These are phyloP conservation scores for Coccomyxa subellipsoidea DNA, from an alignment of 163 green algal genomes.

Conservation along the genomic window DNA sequence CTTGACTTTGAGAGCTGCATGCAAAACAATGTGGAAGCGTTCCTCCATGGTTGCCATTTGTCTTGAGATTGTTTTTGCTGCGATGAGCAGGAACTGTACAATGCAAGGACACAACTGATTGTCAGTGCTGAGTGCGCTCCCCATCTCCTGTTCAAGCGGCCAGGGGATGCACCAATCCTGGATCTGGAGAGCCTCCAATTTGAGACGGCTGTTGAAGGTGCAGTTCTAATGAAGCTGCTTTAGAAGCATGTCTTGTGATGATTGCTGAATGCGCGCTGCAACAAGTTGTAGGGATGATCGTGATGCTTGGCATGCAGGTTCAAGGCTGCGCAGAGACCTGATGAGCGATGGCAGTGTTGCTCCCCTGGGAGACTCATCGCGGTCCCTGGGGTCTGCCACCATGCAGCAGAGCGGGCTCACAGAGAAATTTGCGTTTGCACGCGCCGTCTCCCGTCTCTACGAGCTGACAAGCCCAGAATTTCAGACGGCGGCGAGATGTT, in stretches of 20 bases:
- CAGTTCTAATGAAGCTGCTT: background rate
- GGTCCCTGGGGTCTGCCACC: background rate
- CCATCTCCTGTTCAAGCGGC: conserved; percentile 25
- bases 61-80: conserved; percentile 56
- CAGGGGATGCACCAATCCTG: background rate
- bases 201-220: background rate
- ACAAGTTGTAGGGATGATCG: background rate
- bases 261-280: background rate
- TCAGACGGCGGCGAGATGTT: no score
- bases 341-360: background rate
- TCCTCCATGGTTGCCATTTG: no score
- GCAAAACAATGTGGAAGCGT: no score
- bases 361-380: background rate
- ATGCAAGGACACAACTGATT: background rate
- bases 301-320: background rate
- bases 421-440: conserved; percentile 81
- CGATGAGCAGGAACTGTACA: conserved; percentile 65
- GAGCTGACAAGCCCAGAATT: conserved; percentile 74
- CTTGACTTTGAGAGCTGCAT: conserved; percentile 24
- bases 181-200: background rate
- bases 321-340: background rate
- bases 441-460: conserved; percentile 70
- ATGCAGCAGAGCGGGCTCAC: background rate
- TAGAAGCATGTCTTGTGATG: background rate
- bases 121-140: conserved; percentile 50